A percentile compares a stretch with the other conserved stretches of the same genome.
Evolutionary conservation across 1,139 yeast genomes (phyloP).

Genomic region (Yamadazyma dendronema): DNA sequence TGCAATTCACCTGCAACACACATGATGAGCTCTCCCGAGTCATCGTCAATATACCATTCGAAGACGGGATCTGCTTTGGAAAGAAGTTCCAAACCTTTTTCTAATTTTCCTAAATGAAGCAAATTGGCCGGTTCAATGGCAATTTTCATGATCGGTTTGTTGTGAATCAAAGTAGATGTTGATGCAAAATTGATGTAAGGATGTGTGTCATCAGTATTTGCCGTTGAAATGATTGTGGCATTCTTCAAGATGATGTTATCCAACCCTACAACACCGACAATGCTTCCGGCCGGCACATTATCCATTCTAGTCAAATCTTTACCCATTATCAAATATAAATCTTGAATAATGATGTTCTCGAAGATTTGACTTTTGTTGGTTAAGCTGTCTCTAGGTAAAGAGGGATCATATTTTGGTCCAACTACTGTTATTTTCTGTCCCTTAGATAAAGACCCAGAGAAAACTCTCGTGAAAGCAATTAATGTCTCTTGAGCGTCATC

Average conservation of each 20-base stretch:
- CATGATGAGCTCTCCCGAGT: constrained; percentile 83
- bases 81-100: constrained; percentile 72
- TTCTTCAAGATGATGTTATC: constrained; percentile 80
- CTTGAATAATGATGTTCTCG: constrained; percentile 50
- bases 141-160: constrained; percentile 82
- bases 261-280: constrained; percentile 91
- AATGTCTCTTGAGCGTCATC: constrained; percentile 55
- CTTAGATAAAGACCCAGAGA: constrained; percentile 73
- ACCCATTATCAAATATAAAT: constrained; percentile 86
- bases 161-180: constrained; percentile 56
- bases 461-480: constrained; percentile 86
- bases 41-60: constrained; percentile 77
- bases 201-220: constrained; percentile 38
- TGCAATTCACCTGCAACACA: constrained; percentile 97
- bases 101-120: constrained; percentile 70
- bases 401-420: constrained; percentile 86
- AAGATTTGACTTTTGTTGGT: constrained; percentile 45
- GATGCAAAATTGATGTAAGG: constrained; percentile 73
- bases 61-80: constrained; percentile 93
- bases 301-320: constrained; percentile 76
- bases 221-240: constrained; percentile 64
- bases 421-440: constrained; percentile 76
- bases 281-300: constrained; percentile 90
- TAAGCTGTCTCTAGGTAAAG: constrained; percentile 50
- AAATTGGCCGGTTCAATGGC: constrained; percentile 94